Base-by-base conservation (phyloP, 257 asterid genomes). In the Misopates orontium region DNA sequence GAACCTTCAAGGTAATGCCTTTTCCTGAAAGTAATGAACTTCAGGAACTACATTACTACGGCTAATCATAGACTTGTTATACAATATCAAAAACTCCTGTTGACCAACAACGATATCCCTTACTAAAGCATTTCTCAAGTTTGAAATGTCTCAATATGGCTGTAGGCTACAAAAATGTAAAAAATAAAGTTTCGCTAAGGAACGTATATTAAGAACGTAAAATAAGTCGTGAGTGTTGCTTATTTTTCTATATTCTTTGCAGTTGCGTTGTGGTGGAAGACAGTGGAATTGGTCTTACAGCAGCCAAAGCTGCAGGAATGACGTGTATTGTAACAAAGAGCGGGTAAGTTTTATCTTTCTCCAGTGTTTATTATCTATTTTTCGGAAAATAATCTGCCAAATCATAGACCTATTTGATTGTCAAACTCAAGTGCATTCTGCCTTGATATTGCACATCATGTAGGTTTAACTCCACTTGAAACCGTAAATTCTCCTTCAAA, bases 261-360 rank as follows among this genome's bases (percentile, higher is more conserved):
- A 92, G 98, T 24, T 92, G 98, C 59, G 97, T 92, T 28, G 98
- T 92, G 13, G 84, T 92, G 68, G 98, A 92, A 83, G 98, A 92
- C 81, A 92, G 98, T 61, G 98, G 87, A 40, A 92, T 92, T 39
- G 98, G 98, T 28, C 90, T 92, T 67, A 91, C 96, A 51, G 98
- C 98, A 48, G 98, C 98, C 55, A 89, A 92, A 80, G 90, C 96
- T 70, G 96, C 97, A 19, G 98, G 98, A 69, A 92, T 92, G 98
- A 92, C 55, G 77, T 92, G 98, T 69, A 85, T 92, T 16, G 86
- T 92, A 20, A 89, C 98, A 0, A 92, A 92, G 84, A 92, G 98
- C 22, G 98, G 97, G 98, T 89, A 79, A 77, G 85, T 74, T 60
- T 15, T 24, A 50, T 48, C 64, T 51, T 54, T 23, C 11, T 18